A percentile compares a stretch with the other conserved stretches of the same genome.
These are phyloP conservation scores for Blastobotrys peoriensis DNA, from an alignment of 805 yeast genomes.

Conservation along the genomic window DNA sequence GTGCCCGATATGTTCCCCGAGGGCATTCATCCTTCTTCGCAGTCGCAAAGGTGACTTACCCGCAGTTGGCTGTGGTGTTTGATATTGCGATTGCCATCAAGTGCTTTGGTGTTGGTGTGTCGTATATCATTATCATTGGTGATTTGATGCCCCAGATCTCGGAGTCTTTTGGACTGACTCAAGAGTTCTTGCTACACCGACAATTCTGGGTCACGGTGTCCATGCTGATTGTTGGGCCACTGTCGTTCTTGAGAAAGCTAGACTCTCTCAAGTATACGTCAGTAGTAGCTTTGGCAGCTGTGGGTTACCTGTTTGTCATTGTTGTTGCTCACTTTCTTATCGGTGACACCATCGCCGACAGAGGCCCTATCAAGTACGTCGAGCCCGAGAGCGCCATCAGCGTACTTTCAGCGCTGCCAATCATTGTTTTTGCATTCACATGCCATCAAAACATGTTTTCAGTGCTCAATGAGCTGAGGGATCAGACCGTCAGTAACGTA, in stretches of 20 bases:
- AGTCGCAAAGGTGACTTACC: slow-evolving; percentile 62
- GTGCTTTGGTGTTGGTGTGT: slow-evolving; percentile 76
- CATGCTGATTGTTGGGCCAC: slow-evolving; percentile 46
- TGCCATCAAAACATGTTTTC: slow-evolving; percentile 96
- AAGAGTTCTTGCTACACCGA: slow-evolving; percentile 25
- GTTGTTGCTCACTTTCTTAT: slow-evolving; percentile 65
- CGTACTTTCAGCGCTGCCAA: slow-evolving; percentile 75
- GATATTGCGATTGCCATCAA: slow-evolving; percentile 70
- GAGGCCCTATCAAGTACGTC: slow-evolving; percentile 46
- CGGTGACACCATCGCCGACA: slow-evolving; percentile 46
- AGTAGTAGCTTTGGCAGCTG: slow-evolving; percentile 72
- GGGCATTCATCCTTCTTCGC: slow-evolving; percentile 67
- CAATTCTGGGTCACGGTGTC: slow-evolving; percentile 43
- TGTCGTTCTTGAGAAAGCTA: slow-evolving; percentile 67
- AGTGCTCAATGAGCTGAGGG: slow-evolving; percentile 70
- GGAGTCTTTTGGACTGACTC: slow-evolving; percentile 21
- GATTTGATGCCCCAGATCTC: slow-evolving; percentile 60
- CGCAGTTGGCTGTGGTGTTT: slow-evolving; percentile 58
- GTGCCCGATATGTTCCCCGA: slow-evolving; percentile 47
- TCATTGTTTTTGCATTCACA: slow-evolving; percentile 88
- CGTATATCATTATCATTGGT: slow-evolving; percentile 67
- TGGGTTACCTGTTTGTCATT: slow-evolving; percentile 65
- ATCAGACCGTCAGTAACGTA: slow-evolving; percentile 44
- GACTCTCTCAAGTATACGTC: slow-evolving; percentile 86
- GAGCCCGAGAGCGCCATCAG: slow-evolving; percentile 38